Conservation (phyloP, 192 early-diverging fungal species). For the Gonapodya sp. region DNA sequence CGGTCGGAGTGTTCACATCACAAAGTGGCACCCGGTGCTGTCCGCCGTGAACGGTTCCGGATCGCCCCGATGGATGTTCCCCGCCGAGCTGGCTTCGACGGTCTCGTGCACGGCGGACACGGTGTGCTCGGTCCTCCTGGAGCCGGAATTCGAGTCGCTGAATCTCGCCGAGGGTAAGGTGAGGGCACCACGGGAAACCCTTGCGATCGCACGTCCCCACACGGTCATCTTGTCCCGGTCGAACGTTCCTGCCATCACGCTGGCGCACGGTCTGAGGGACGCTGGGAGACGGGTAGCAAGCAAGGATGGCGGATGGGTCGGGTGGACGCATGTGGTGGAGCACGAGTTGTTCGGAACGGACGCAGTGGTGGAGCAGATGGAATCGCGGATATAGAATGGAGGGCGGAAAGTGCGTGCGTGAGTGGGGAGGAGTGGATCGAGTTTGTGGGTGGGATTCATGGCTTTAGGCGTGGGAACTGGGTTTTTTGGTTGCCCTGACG, state of each 20-base stretch:
- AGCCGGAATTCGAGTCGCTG: neutral
- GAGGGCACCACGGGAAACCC: neutral
- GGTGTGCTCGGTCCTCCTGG: neutral
- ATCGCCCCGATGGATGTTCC: neutral
- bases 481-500: too few relatives aligned
- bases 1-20: neutral
- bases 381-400: too few relatives aligned
- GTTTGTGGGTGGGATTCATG: too few relatives aligned
- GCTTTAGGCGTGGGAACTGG: too few relatives aligned
- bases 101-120: neutral
- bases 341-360: neutral
- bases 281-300: neutral
- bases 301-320: neutral
- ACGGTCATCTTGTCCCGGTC: neutral
- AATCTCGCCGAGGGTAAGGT: too few relatives aligned
- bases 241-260: neutral
- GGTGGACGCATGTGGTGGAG: neutral
- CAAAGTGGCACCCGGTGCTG: neutral
- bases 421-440: too few relatives aligned
- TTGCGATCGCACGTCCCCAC: neutral
- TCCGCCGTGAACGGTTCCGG: neutral
- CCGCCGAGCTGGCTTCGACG: neutral
- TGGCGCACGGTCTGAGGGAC: neutral
- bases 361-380: neutral
- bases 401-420: too few relatives aligned